phyloP scores from a whole-genome alignment of 148 eudicot genomes.

The Salicornia ramosissima region DNA sequence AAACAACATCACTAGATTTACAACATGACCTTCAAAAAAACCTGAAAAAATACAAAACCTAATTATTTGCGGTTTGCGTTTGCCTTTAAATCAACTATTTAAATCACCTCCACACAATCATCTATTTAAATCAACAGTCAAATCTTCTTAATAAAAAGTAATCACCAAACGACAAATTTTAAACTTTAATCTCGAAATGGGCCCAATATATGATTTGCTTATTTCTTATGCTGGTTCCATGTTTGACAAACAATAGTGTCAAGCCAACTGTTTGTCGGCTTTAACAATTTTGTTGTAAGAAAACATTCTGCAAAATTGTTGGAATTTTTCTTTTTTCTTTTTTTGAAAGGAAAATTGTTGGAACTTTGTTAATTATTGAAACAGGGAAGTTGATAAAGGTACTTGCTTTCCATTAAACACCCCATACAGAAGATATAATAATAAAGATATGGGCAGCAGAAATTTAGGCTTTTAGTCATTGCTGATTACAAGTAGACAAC shows the following conservation, averaged over 20 bases:
- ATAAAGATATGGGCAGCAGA: not conserved
- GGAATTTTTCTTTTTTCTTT: too few species aligned
- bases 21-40: too few species aligned
- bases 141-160: too few species aligned
- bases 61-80: too few species aligned
- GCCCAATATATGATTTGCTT: too few species aligned
- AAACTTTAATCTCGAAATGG: too few species aligned
- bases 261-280: constrained; percentile 22
- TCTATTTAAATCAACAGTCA: too few species aligned
- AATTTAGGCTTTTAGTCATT: constrained; percentile 23
- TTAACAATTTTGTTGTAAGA: not conserved
- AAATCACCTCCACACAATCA: too few species aligned
- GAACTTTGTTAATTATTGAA: constrained; percentile 2
- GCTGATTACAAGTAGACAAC: not conserved
- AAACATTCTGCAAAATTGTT: not conserved
- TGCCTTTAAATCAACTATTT: too few species aligned
- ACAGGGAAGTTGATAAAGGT: not conserved
- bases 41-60: too few species aligned
- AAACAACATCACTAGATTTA: too few species aligned
- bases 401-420: not conserved
- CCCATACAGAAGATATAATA: not conserved
- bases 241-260: constrained; percentile 6
- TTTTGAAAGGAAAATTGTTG: not conserved
- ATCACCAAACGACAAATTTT: too few species aligned
- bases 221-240: not conserved